A percentile compares a stretch with the other conserved stretches of the same genome.
Evolutionary conservation across 805 yeast species (phyloP).

Genomic region (Ogataea pignaliae): DNA sequence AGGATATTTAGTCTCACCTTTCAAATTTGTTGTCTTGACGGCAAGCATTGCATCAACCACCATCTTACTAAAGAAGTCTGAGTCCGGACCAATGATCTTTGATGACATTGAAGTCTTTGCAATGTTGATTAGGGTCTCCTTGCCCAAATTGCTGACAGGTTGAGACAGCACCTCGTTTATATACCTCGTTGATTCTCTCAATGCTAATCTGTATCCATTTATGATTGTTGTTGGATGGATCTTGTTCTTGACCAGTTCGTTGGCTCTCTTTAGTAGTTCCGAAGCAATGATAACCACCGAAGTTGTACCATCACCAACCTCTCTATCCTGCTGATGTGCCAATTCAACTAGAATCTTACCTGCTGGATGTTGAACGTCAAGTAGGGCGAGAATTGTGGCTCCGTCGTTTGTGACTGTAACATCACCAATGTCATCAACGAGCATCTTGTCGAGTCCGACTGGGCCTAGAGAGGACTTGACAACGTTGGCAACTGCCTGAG

Average conservation of each 20-base stretch:
- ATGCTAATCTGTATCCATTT: slow-evolving; percentile 91
- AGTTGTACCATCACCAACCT: slow-evolving; percentile 98
- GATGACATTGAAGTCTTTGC: slow-evolving; percentile 98
- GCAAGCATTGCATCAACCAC: slow-evolving; percentile 96
- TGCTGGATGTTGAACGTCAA: slow-evolving; percentile 98
- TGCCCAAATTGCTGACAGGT: slow-evolving; percentile 74
- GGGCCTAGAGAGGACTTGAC: slow-evolving; percentile 96
- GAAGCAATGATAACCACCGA: slow-evolving; percentile 95
- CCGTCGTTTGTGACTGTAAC: slow-evolving; percentile 99
- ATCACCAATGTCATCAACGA: slow-evolving; percentile 98
- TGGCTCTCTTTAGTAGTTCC: slow-evolving; percentile 87
- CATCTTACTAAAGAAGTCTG: slow-evolving; percentile 82
- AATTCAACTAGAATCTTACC: slow-evolving; percentile 94
- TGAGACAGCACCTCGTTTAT: slow-evolving; percentile 80
- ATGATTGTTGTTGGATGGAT: slow-evolving; percentile 98
- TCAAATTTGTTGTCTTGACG: slow-evolving; percentile 81
- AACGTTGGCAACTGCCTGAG: slow-evolving; percentile 77
- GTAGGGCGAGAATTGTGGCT: slow-evolving; percentile 84
- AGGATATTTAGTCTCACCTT: slow-evolving; percentile 90
- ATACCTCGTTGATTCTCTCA: slow-evolving; percentile 84
- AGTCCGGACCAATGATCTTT: slow-evolving; percentile 91
- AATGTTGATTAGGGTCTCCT: slow-evolving; percentile 80
- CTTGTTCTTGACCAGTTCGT: slow-evolving; percentile 86
- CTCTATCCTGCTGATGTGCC: slow-evolving; percentile 98
- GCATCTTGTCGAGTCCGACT: slow-evolving; percentile 96